phyloP scores from a whole-genome alignment of 768 basidiomycete genomes.

The Psilocybe tampanensis region DNA sequence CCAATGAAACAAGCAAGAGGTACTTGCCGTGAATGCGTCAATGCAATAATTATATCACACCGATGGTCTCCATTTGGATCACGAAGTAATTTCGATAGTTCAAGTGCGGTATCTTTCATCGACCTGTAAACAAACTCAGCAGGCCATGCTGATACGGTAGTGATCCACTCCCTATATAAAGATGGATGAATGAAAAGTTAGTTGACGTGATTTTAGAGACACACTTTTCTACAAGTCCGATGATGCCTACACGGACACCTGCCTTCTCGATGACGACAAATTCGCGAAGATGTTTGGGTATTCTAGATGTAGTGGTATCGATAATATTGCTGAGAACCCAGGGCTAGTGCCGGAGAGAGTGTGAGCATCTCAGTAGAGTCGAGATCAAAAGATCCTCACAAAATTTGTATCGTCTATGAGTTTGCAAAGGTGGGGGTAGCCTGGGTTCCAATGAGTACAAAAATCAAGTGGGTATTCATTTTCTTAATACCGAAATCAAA shows the following conservation, averaged over 20 bases:
- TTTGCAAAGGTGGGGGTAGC: slow-evolving; percentile 44
- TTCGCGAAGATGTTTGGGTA: slow-evolving; percentile 63
- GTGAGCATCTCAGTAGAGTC: not conserved
- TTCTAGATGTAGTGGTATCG: slow-evolving; percentile 60
- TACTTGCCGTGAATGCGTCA: slow-evolving; percentile 77
- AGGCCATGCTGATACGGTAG: slow-evolving; percentile 87
- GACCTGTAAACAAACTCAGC: slow-evolving; percentile 72
- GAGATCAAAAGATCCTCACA: slow-evolving; percentile 41
- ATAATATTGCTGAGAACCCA: slow-evolving; percentile 92
- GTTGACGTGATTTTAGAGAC: not conserved
- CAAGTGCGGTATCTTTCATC: slow-evolving; percentile 73
- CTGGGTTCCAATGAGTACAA: slow-evolving; percentile 12
- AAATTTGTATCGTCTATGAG: slow-evolving; percentile 76
- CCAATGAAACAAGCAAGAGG: not conserved
- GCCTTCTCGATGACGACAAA: slow-evolving; percentile 69
- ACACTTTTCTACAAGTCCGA: slow-evolving; percentile 88
- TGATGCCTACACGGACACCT: slow-evolving; percentile 74
- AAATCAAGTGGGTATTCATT: not conserved
- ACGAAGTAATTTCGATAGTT: slow-evolving; percentile 73
- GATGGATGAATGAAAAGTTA: not conserved
- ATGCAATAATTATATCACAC: slow-evolving; percentile 83
- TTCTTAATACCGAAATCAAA: slow-evolving; percentile 74
- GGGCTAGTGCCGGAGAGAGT: slow-evolving; percentile 48
- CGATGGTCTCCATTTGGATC: slow-evolving; percentile 67
- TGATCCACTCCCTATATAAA: slow-evolving; percentile 78